Evolutionary conservation across 306 rosid genomes (phyloP), one percentile per base, ranked within the genome.

Genomic region (Quercus ilex): DNA sequence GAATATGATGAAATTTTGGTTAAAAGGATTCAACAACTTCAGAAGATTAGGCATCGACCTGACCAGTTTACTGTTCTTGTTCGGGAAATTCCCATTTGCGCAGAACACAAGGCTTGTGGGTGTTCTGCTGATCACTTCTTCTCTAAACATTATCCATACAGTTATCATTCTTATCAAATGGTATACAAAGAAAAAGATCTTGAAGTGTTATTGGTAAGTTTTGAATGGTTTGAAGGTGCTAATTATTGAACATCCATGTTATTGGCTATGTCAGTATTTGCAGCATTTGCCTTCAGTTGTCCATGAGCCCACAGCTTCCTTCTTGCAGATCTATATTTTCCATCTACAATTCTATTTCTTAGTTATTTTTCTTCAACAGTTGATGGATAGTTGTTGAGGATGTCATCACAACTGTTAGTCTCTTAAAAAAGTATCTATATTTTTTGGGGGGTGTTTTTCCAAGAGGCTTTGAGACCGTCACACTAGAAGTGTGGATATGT

Each of bases 21-120:
- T 73, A 83, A 75, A 79, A 87, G 97, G 84, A 84, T 86, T 83
- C 87, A 89, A 52, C 95, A 86, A 52, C 87, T 90, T 77, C 89
- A 74, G 70, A 89, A 76, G 64, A 79, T 82, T 46, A 90, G 86
- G 83, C 78, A 90, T 76, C 90, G 86, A 62, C 90, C 99, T 23
- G 93, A 94, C 79, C 99, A 83, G 75, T 94, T 90, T 82, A 92
- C 97, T 30, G 80, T 92, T 65, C 63, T 91, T 33, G 97, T 90
- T 85, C 91, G 91, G 23, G 94, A 90, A 85, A 86, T 94, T 89
- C 99, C 97, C 21, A 59, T 88, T 49, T 92, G 99, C 85, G 49
- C 2, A n/a, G 83, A 92, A 77, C 94, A 92, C 84, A 86, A 84
- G 83, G 88, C 90, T 55, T 87, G 18, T 0, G 91, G 88, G 57